Conservation (phyloP, 352 stramenopile species). For the Phytopythium helicoides region DNA sequence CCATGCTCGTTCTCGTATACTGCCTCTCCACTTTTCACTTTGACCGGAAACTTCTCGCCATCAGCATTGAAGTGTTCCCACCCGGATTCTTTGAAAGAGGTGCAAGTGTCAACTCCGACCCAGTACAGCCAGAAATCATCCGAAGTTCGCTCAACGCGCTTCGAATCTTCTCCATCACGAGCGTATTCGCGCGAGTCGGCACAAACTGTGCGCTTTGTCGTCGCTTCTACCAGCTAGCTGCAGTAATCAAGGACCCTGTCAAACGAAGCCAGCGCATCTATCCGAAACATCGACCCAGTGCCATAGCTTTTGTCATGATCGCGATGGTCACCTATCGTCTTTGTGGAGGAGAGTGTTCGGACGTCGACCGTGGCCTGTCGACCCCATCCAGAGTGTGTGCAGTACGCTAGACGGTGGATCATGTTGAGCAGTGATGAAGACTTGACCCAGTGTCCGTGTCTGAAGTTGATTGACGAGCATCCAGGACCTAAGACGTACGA, state of each 20-base stretch:
- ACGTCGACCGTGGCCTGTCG: conserved; percentile 10
- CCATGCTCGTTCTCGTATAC: conserved; percentile 27
- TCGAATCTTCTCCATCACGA: conserved; percentile 18
- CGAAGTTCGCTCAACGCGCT: conserved; percentile 26
- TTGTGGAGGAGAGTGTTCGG: conserved; percentile 8
- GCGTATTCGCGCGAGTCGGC: conserved; percentile 25
- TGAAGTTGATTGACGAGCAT: conserved; percentile 26
- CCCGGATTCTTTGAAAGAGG: conserved; percentile 22
- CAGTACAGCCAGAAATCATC: conserved; percentile 20
- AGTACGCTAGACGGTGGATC: conserved; percentile 20
- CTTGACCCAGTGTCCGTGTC: conserved; percentile 27
- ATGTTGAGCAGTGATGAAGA: neutral
- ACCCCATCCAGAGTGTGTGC: conserved; percentile 14
- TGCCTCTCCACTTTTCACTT: conserved; percentile 30
- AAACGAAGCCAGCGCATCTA: conserved; percentile 9
- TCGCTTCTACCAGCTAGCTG: conserved; percentile 10
- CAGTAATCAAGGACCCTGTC: conserved; percentile 6
- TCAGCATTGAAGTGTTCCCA: conserved; percentile 33
- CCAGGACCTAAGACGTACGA: conserved; percentile 12
- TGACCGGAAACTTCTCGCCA: conserved; percentile 19
- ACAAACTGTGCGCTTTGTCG: conserved; percentile 22
- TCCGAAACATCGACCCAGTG: conserved; percentile 6
- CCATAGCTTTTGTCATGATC: conserved; percentile 11
- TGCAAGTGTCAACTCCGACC: conserved; percentile 23
- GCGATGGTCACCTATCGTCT: conserved; percentile 4